Base-by-base conservation (phyloP, 2,329 filamentous ascomycete species). In the Tolypocladium paradoxum region DNA sequence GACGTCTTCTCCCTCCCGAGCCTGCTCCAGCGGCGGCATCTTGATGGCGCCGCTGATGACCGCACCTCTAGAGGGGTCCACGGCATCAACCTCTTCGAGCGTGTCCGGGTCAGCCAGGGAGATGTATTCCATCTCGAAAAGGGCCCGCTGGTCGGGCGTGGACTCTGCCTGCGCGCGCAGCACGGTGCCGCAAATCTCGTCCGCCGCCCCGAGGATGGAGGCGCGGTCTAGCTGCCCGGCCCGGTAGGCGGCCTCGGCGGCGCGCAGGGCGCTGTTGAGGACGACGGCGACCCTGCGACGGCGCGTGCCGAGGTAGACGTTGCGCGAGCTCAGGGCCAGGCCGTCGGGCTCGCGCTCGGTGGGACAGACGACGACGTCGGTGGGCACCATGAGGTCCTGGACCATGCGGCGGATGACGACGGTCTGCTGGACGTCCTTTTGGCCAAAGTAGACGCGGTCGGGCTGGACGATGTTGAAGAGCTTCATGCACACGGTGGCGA, bases 351-450 rank as follows among this genome's bases (percentile, higher is more conserved):
- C 91, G 50, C 93, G 79, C 54, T 82, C 75, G 0, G 93, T 99
- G 0, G 82, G 76, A 6, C 85, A 82, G 52, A 97, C 78, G 34
- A 84, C 77, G 9, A 97, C 82, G 24, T 87, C 75, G 4, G 83
- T 87, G 38, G 88, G 82, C 40, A 97, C 69, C 66, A 90, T 83
- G 59, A 99, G 91, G 68, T 99, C 93, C 59, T 83, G 78, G 34
- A 96, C 87, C 81, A 99, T 84, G 46, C 87, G 83, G 63, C 82
- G 84, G 63, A 99, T 88, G 12, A 99, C 81, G 20, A 95, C 88
- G 0, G 90, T 95, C 72, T 99, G 93, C 74, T 99, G 93, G 22
- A 96, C 83, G 68, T 99, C 93, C 73, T 99, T 99, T 70, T 97
- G 93, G 4, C 93, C 93, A 73, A 99, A 96, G 72, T 96, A 91